Evolutionary conservation across 2,329 filamentous ascomycete species (phyloP), one percentile per base, ranked within the genome.

Genomic region (Microcera coccophila): DNA sequence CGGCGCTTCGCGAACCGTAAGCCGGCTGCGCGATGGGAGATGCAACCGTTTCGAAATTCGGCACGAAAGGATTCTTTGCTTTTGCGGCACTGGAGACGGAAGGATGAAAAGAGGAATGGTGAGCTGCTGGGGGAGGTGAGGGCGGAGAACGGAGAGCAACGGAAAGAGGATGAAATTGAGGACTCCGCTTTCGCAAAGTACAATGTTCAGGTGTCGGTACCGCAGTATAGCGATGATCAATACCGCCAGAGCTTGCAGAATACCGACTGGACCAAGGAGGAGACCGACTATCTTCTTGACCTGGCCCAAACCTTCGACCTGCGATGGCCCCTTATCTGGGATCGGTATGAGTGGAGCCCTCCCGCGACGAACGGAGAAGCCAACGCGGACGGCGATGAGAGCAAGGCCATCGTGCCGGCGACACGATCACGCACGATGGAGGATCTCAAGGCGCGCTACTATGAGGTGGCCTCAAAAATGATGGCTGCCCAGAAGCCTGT

Each of bases 361-460:
- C 67, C 70, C 21, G 62, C 68, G 2, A 64, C 67, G 2, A 69
- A 72, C 36, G 68, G 66, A 39, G 68, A 75, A 36, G 69, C 70
- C 2, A 69, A 71, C 4, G 66, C 60, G 15, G 68, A 73, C 29
- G 69, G 68, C 34, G 67, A 72, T 36, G 68, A 72, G 48, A 70
- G 67, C 45, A 79, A 73, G 39, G 78, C 77, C 2, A 67, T 84
- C 20, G 70, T 82, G 22, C 65, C 75, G 1, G 72, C 74, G 4
- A 60, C 70, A 3, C 78, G 74, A 43, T 64, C 62, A 7, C 81
- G 93, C 32, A 83, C 81, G 2, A 82, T 96, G 74, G 93, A 98
- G 63, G 89, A 95, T 48, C 72, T 98, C 47, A 98, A 98, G 65
- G 78, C 84, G 14, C 80, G 93, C 40, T 97, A 95, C 68, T 98